These are phyloP conservation scores for Barnettozyma pratensis DNA, from an alignment of 805 yeast species.

Conservation along the genomic window DNA sequence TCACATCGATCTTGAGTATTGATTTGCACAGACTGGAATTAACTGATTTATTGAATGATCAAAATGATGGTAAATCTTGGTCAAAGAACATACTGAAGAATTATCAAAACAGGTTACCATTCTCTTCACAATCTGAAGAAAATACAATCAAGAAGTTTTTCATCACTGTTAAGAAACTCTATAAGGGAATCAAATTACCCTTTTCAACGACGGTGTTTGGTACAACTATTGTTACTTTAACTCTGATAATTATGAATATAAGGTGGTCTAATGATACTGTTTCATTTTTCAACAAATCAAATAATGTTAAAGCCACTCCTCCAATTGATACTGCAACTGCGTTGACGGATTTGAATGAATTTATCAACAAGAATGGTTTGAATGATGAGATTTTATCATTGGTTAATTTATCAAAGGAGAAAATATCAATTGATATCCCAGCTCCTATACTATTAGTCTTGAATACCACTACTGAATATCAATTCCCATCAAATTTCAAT, in stretches of 20 bases:
- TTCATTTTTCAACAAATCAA: not conserved
- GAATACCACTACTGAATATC: not conserved
- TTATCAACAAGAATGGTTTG: slow-evolving; percentile 17
- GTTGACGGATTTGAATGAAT: slow-evolving; percentile 6
- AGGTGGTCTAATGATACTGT: slow-evolving; percentile 30
- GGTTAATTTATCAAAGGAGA: not conserved
- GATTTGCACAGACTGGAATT: slow-evolving; percentile 63
- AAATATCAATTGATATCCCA: not conserved
- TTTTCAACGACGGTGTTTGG: slow-evolving; percentile 28
- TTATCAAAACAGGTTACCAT: not conserved
- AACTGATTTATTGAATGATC: slow-evolving; percentile 40
- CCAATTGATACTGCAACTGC: not conserved
- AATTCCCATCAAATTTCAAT: slow-evolving; percentile 10
- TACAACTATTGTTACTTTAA: slow-evolving; percentile 23
- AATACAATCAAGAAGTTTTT: not conserved
- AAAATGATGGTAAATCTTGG: slow-evolving; percentile 7
- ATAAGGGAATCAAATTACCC: slow-evolving; percentile 33
- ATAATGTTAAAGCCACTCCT: not conserved
- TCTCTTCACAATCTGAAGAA: not conserved
- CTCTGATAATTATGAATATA: slow-evolving; percentile 27
- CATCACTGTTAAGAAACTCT: not conserved
- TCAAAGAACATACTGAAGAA: slow-evolving; percentile 1
- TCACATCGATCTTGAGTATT: slow-evolving; percentile 59
- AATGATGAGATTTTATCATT: slow-evolving; percentile 15
- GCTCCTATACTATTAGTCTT: not conserved